Conservation (phyloP, 2,329 filamentous ascomycete species). For the Rugonectria rugulosa region DNA sequence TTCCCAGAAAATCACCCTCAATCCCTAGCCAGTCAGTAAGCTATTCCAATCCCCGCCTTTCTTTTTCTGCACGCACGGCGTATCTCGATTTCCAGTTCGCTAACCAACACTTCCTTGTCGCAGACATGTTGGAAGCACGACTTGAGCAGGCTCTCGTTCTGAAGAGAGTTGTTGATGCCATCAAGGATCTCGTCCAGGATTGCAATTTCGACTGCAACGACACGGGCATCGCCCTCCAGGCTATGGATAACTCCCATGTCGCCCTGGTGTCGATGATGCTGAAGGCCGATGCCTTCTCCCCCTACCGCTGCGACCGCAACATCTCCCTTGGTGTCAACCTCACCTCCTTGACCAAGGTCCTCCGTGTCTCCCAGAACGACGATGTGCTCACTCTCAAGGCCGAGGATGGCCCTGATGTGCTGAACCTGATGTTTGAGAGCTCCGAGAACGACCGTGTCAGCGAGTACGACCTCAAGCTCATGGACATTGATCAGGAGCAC, state of each 20-base stretch:
- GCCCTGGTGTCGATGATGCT: slow-evolving; percentile 99
- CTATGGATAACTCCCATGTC: slow-evolving; percentile 99
- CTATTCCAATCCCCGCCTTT: slow-evolving; percentile 5
- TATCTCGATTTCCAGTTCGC: not conserved
- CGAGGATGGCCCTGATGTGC: slow-evolving; percentile 92
- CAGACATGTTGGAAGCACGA: slow-evolving; percentile 91
- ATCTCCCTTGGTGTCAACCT: slow-evolving; percentile 98
- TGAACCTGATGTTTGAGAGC: slow-evolving; percentile 97
- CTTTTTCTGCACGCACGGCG: slow-evolving; percentile 4
- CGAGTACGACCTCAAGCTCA: slow-evolving; percentile 99
- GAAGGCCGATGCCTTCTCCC: slow-evolving; percentile 91
- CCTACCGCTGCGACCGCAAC: slow-evolving; percentile 98
- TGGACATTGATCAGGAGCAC: slow-evolving; percentile 99
- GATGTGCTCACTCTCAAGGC: slow-evolving; percentile 97
- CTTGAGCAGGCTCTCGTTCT: slow-evolving; percentile 92
- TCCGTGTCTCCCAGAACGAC: slow-evolving; percentile 91
- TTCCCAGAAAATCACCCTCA: not conserved
- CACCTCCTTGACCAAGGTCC: slow-evolving; percentile 93
- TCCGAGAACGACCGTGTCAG: slow-evolving; percentile 86
- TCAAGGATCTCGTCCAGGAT: slow-evolving; percentile 99
- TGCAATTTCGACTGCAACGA: slow-evolving; percentile 99
- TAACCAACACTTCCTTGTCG: slow-evolving; percentile 20
- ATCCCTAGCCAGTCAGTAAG: slow-evolving; percentile 12
- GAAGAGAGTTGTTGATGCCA: slow-evolving; percentile 99
- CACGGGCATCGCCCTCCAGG: slow-evolving; percentile 95